Percentiles rank a stretch among this genome's conserved stretches.
phyloP scores from a whole-genome alignment of 2,329 filamentous ascomycete species.

The Sordariomycetes sp. region DNA sequence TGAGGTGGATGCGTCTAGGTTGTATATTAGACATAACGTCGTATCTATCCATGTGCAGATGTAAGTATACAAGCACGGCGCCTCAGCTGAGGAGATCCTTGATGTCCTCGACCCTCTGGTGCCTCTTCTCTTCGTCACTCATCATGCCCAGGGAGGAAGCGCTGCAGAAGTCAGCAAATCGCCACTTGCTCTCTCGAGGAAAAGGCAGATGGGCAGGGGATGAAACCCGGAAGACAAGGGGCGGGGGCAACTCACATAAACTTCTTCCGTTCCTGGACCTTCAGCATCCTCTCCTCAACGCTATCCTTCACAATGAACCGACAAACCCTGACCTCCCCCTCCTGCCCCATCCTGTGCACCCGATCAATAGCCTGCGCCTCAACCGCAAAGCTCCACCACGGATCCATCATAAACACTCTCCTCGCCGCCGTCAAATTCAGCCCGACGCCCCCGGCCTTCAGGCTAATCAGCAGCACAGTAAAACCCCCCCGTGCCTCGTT shows the following conservation, averaged over 20 bases:
- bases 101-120: slow-evolving; percentile 86
- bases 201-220: background rate
- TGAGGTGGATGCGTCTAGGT: background rate
- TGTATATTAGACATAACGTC: background rate
- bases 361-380: slow-evolving; percentile 97
- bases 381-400: slow-evolving; percentile 97
- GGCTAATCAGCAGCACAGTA: slow-evolving; percentile 65
- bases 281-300: slow-evolving; percentile 91
- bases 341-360: slow-evolving; percentile 93
- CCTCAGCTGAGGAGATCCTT: slow-evolving; percentile 62
- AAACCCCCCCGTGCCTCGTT: slow-evolving; percentile 40
- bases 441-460: slow-evolving; percentile 85
- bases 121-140: slow-evolving; percentile 82
- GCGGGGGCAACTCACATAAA: slow-evolving; percentile 57
- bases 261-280: slow-evolving; percentile 89
- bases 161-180: slow-evolving; percentile 30
- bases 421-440: slow-evolving; percentile 84
- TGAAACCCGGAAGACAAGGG: background rate
- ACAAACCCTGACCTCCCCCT: slow-evolving; percentile 70
- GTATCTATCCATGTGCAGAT: background rate
- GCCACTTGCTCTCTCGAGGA: background rate
- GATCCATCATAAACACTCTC: slow-evolving; percentile 97
- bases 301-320: slow-evolving; percentile 82
- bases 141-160: slow-evolving; percentile 94
- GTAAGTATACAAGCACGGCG: background rate